These are phyloP conservation scores for Phragmites australis DNA, from an alignment of 176 grass and related monocot species.

Conservation along the genomic window DNA sequence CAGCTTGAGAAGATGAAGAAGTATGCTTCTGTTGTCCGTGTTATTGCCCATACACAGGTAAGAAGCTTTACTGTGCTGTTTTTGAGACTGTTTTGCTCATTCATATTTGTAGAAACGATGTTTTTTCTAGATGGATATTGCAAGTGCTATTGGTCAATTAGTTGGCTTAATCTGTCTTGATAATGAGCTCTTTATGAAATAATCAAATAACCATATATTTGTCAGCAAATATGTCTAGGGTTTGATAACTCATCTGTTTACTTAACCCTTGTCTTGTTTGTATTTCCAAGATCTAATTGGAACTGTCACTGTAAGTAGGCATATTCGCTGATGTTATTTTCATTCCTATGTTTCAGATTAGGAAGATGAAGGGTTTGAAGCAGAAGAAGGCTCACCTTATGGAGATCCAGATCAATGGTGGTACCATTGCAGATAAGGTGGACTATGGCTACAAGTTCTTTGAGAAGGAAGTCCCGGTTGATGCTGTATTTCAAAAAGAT, in stretches of 20 bases:
- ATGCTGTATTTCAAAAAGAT: constrained; percentile 87
- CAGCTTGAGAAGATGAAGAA: constrained; percentile 98
- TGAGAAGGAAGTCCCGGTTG: constrained; percentile 78
- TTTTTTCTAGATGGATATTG: not conserved
- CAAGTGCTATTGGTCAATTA: not conserved
- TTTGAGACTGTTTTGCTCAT: not conserved
- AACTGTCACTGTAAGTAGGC: not conserved
- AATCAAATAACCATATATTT: not conserved
- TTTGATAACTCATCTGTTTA: not conserved
- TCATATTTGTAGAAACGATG: not conserved
- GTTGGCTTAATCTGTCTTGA: not conserved
- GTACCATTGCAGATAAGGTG: constrained; percentile 79
- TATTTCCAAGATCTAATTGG: not conserved
- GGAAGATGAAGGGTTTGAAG: constrained; percentile 94
- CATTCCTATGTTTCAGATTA: constrained; percentile 51
- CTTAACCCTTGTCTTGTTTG: no score
- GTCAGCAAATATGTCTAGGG: not conserved
- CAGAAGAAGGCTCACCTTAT: constrained; percentile 97
- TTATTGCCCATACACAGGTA: constrained; percentile 87
- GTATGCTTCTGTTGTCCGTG: constrained; percentile 80
- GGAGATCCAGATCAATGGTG: constrained; percentile 94
- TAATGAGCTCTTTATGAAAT: not conserved
- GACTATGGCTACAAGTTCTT: constrained; percentile 87
- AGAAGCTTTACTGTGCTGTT: not conserved
- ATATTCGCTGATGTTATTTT: not conserved